A percentile compares a stretch with the other conserved stretches of the same genome.
Conservation (phyloP, 805 yeast species). For the Priceomyces haplophilus region DNA sequence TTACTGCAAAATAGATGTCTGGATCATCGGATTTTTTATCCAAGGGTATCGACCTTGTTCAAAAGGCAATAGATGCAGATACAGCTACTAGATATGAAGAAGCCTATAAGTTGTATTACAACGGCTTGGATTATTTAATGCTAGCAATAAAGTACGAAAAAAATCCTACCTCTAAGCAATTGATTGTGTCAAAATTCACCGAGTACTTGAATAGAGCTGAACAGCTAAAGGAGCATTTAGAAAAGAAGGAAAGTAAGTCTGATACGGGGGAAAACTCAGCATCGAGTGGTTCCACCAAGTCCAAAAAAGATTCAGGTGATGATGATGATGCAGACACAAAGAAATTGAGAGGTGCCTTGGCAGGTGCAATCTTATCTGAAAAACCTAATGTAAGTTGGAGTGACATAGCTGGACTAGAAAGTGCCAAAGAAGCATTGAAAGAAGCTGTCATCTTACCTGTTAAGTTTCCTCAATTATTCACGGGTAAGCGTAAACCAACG, state of each 20-base stretch:
- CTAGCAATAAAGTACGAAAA: constrained; percentile 91
- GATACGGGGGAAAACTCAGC: constrained; percentile 49
- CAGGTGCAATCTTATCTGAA: constrained; percentile 88
- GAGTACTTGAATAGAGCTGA: constrained; percentile 93
- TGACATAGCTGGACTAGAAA: constrained; percentile 93
- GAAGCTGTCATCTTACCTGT: constrained; percentile 98
- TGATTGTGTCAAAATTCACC: constrained; percentile 82
- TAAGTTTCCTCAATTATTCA: constrained; percentile 90
- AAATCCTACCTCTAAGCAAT: constrained; percentile 82
- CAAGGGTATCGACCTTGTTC: constrained; percentile 93
- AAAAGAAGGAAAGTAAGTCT: constrained; percentile 51
- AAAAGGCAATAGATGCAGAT: constrained; percentile 93
- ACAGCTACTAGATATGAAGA: constrained; percentile 86
- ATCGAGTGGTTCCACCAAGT: constrained; percentile 56
- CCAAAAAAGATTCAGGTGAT: constrained; percentile 47
- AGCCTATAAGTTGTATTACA: constrained; percentile 88
- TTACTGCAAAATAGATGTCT: constrained; percentile 14
- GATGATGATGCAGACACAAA: constrained; percentile 76
- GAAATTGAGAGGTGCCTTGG: constrained; percentile 83
- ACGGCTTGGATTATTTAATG: constrained; percentile 93
- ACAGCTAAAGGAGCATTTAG: constrained; percentile 85
- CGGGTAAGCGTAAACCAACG: constrained; percentile 91
- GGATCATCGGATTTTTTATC: constrained; percentile 68
- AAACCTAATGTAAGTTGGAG: constrained; percentile 92
- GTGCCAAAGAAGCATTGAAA: constrained; percentile 92